A percentile compares a stretch with the other conserved stretches of the same genome.
phyloP scores from a whole-genome alignment of 495 filamentous ascomycete genomes.

The Pyronema omphalodes region DNA sequence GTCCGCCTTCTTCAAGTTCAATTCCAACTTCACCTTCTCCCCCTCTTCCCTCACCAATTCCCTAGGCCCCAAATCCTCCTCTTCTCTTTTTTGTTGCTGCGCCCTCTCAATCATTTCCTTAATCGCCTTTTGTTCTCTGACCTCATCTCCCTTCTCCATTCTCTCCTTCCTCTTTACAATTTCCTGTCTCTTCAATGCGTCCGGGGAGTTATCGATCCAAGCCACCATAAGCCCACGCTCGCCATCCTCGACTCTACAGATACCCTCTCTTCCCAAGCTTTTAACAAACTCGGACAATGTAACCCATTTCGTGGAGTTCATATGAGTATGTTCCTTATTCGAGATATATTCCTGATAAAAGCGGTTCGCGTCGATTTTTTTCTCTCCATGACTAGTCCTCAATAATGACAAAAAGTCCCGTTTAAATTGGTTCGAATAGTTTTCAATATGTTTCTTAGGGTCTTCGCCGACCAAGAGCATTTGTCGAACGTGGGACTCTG shows the following conservation, averaged over 20 bases:
- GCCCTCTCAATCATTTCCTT: conserved; percentile 64
- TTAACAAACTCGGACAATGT: conserved; percentile 76
- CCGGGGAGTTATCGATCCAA: conserved; percentile 82
- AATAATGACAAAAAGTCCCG: conserved; percentile 60
- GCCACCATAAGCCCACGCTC: conserved; percentile 72
- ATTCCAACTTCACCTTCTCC: conserved; percentile 64
- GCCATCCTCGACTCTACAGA: conserved; percentile 72
- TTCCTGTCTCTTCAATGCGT: conserved; percentile 60
- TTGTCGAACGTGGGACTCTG: conserved; percentile 66
- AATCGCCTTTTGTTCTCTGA: conserved; percentile 63
- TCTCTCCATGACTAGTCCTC: conserved; percentile 65
- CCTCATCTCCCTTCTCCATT: conserved; percentile 75
- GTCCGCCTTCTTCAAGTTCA: conserved; percentile 24
- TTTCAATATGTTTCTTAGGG: conserved; percentile 55
- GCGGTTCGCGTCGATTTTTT: conserved; percentile 64
- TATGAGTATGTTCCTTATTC: conserved; percentile 70
- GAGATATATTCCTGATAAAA: conserved; percentile 84
- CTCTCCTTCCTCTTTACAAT: conserved; percentile 65
- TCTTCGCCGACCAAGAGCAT: conserved; percentile 76
- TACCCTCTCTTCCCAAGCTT: conserved; percentile 59
- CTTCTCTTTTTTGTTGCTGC: conserved; percentile 42
- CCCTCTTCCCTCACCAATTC: conserved; percentile 52
- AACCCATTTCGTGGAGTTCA: conserved; percentile 83
- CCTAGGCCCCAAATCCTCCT: conserved; percentile 28
- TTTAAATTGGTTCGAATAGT: conserved; percentile 59